Base-by-base conservation (phyloP, 2,329 filamentous ascomycete species). In the Coniochaeta sp. region DNA sequence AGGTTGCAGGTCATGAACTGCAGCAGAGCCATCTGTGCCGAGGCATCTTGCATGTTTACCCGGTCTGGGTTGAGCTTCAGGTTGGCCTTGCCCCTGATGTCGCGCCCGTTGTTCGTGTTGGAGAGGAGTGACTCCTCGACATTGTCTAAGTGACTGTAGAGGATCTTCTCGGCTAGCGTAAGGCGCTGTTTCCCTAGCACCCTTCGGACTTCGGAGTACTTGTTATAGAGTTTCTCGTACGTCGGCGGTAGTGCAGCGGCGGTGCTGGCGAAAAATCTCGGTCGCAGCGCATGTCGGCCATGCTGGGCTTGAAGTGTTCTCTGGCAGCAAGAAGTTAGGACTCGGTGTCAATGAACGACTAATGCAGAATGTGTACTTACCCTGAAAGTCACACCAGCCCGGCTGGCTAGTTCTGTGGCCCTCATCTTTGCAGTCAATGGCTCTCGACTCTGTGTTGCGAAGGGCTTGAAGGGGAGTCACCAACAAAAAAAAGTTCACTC, bases 1-100 rank as follows among this genome's bases (percentile, higher is more conserved):
- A 99, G 82, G 60, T 91, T 90, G 75, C 95, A 99, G 31, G 90
- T 91, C 93, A 99, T 99, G 82, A 99, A 99, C 77, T 99, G 95
- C 68, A 99, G 79, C 65, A 99, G 80, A 1, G 95, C 95, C 95
- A 99, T 99, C 79, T 99, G 95, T 6, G 95, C 95, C 33, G 91
- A 96, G 16, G 95, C 95, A 79, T 99, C 95, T 77, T 99, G 95
- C 95, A 99, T 99, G 65, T 96, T 96, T 67, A 98, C 95, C 59
- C 95, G 86, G 74, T 99, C 95, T 24, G 95, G 95, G 76, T 96
- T 96, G 74, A 99, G 89, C 80, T 96, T 96, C 76, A 99, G 82
- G 73, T 96, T 98, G 58, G 92, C 93, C 71, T 87, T 87, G 66
- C 93, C 93, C 47, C 95, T 87, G 63, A 99, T 89, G 69, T 89